Evolutionary conservation across 1,284 basidiomycete genomes (phyloP).

Genomic region (Apiotrichum siamense): DNA sequence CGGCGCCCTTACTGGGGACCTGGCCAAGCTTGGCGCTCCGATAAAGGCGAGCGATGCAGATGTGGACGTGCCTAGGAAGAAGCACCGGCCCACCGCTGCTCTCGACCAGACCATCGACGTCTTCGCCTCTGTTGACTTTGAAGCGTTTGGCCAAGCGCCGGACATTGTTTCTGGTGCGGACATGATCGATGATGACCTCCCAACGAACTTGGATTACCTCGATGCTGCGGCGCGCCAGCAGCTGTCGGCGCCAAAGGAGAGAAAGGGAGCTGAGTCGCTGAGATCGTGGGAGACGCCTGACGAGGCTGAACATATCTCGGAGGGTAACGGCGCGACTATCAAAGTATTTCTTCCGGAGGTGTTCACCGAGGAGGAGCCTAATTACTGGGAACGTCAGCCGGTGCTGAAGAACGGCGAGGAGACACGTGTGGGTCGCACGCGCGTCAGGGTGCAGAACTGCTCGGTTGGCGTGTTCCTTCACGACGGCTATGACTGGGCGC

Average conservation of each 20-base stretch:
- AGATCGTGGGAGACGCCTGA: conserved; percentile 37
- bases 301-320: conserved; percentile 69
- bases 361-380: conserved; percentile 60
- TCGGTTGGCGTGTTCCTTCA: conserved; percentile 67
- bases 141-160: conserved; percentile 67
- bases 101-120: conserved; percentile 39
- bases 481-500: conserved; percentile 89
- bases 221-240: conserved; percentile 55
- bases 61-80: neutral
- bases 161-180: conserved; percentile 65
- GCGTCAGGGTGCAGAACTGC: conserved; percentile 57
- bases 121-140: conserved; percentile 71
- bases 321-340: conserved; percentile 87
- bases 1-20: conserved; percentile 34
- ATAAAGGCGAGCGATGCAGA: conserved; percentile 6
- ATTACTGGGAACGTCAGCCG: conserved; percentile 63
- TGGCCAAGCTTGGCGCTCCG: conserved; percentile 29
- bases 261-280: conserved; percentile 53
- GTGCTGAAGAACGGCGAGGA: conserved; percentile 42
- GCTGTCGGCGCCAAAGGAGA: conserved; percentile 52
- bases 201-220: conserved; percentile 79
- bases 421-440: conserved; percentile 21
- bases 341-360: conserved; percentile 59
- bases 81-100: conserved; percentile 10
- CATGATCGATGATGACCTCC: conserved; percentile 85